A percentile compares a stretch with the other conserved stretches of the same genome.
Evolutionary conservation across 116 monocot species (phyloP).

Genomic region (Thalassia testudinum): DNA sequence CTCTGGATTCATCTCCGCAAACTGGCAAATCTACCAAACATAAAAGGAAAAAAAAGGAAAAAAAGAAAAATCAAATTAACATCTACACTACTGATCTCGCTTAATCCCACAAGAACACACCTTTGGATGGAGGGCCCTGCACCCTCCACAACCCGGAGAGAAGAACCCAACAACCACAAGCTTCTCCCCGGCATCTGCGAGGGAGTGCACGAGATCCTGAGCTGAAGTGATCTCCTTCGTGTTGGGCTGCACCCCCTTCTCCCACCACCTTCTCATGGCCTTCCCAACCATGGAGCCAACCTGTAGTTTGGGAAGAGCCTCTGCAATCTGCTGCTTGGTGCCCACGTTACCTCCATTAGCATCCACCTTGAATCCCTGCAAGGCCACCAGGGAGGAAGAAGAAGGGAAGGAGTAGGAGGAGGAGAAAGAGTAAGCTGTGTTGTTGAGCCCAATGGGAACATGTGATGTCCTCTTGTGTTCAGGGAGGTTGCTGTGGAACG

Average conservation of each 20-base stretch:
- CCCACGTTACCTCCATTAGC: no score
- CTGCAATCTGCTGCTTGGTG: no score
- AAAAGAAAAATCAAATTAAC: no score
- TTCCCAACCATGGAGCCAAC: slow-evolving; percentile 14
- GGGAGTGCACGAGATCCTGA: slow-evolving; percentile 47
- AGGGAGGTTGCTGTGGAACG: no score
- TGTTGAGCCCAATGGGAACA: no score
- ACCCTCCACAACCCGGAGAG: slow-evolving; percentile 78
- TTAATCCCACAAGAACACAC: no score
- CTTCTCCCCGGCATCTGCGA: slow-evolving; percentile 32
- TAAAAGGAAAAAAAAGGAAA: neutral
- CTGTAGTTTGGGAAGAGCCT: neutral
- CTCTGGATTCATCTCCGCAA: slow-evolving; percentile 36
- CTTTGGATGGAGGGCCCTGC: slow-evolving; percentile 46
- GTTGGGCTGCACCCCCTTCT: slow-evolving; percentile 56
- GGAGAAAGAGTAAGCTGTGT: no score
- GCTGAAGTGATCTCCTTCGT: slow-evolving; percentile 64
- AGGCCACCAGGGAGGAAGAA: no score
- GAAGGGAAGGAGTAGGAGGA: no score
- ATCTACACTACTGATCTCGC: no score
- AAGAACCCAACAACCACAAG: slow-evolving; percentile 74
- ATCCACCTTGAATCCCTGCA: no score
- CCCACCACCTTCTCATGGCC: slow-evolving; percentile 66
- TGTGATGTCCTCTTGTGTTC: no score
- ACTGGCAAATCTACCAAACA: slow-evolving; percentile 28